These are phyloP conservation scores for Tricholoma sp. DNA, from an alignment of 768 basidiomycete genomes.

Conservation along the genomic window DNA sequence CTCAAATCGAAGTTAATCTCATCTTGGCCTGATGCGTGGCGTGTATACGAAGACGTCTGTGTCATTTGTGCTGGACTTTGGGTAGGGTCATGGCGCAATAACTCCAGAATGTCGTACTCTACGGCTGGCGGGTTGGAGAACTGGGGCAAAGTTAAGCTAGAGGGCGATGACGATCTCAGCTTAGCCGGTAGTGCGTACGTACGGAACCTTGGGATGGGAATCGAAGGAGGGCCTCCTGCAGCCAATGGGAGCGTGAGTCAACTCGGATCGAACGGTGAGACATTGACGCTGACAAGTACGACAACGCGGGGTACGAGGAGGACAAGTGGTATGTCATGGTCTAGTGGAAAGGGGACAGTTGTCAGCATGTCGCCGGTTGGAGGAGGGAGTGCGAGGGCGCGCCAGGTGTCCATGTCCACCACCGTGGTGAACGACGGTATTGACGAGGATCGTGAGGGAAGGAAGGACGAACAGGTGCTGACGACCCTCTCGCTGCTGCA, in stretches of 20 bases:
- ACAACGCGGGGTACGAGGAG: conserved; percentile 28
- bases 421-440: conserved; percentile 7
- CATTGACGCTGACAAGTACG: conserved; percentile 12
- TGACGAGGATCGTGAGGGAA: conserved; percentile 19
- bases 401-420: conserved; percentile 27
- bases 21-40: conserved; percentile 72
- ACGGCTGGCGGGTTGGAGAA: conserved; percentile 42
- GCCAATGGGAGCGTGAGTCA: conserved; percentile 14
- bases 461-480: conserved; percentile 30
- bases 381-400: conserved; percentile 20
- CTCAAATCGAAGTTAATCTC: conserved; percentile 36
- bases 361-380: conserved; percentile 9
- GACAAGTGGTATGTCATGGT: conserved; percentile 47
- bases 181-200: conserved; percentile 34
- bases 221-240: conserved; percentile 50
- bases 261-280: conserved; percentile 14
- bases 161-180: conserved; percentile 62
- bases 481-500: conserved; percentile 58
- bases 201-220: conserved; percentile 62
- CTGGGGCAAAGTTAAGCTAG: conserved; percentile 55
- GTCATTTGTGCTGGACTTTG: conserved; percentile 79
- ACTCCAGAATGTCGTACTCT: conserved; percentile 44
- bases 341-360: conserved; percentile 34
- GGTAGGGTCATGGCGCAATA: conserved; percentile 63
- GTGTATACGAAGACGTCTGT: conserved; percentile 82